These are phyloP conservation scores for Hericium erinaceus DNA, from an alignment of 768 basidiomycete species.

Conservation along the genomic window DNA sequence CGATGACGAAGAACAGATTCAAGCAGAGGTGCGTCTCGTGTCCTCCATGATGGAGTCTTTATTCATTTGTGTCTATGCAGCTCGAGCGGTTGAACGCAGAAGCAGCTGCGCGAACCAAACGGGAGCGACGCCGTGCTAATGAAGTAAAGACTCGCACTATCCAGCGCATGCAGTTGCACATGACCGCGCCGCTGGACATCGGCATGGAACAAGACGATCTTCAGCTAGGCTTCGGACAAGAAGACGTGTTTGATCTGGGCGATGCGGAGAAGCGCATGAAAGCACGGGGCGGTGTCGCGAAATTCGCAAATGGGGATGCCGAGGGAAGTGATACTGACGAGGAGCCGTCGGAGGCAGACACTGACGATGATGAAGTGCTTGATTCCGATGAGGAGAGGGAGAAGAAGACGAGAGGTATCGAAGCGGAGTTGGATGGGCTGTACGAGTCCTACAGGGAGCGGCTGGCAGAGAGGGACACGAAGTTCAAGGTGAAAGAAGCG, in stretches of 20 bases:
- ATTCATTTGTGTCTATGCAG: conserved; percentile 29
- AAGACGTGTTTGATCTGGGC: conserved; percentile 83
- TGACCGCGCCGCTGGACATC: conserved; percentile 97
- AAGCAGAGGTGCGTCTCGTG: conserved; percentile 62
- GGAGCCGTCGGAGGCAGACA: conserved; percentile 31
- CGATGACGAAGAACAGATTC: conserved; percentile 85
- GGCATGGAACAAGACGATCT: conserved; percentile 79
- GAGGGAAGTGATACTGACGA: conserved; percentile 36
- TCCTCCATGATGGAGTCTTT: conserved; percentile 5
- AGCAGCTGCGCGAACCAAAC: conserved; percentile 61
- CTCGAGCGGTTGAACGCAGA: conserved; percentile 78
- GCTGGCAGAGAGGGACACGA: conserved; percentile 76
- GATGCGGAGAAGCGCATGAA: conserved; percentile 40
- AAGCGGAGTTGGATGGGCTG: conserved; percentile 80
- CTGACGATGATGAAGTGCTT: conserved; percentile 33
- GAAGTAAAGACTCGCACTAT: conserved; percentile 83
- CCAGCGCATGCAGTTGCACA: conserved; percentile 91
- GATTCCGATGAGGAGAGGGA: conserved; percentile 68
- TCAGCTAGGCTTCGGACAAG: conserved; percentile 63
- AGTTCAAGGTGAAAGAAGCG: conserved; percentile 76
- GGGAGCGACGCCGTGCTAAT: conserved; percentile 77
- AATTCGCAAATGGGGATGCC: conserved; percentile 13
- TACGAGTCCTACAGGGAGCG: conserved; percentile 83
- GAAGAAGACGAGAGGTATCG: conserved; percentile 50
- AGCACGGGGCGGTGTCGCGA: conserved; percentile 31